Conservation (phyloP, 1,139 yeast genomes). For the Candida buenavistaensis region DNA sequence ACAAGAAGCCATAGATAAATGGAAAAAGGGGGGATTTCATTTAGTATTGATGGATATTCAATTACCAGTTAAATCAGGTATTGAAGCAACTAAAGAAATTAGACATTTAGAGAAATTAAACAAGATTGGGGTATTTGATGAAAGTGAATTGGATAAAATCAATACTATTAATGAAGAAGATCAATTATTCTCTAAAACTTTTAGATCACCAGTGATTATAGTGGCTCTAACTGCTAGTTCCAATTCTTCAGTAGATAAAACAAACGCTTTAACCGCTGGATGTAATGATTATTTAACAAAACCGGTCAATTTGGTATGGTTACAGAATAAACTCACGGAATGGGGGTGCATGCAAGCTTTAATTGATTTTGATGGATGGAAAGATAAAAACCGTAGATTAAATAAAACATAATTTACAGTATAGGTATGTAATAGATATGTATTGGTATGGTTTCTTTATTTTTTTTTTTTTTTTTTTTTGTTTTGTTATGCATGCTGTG, state of each 20-base stretch:
- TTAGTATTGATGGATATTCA: conserved; percentile 56
- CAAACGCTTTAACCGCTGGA: conserved; percentile 93
- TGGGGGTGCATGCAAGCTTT: conserved; percentile 99
- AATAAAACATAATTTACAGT: conserved; percentile 6
- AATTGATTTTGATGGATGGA: conserved; percentile 96
- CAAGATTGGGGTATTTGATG: conserved; percentile 77
- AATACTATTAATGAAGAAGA: conserved; percentile 32
- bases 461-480: not conserved
- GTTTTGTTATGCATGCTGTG: not conserved
- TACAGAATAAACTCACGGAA: conserved; percentile 89
- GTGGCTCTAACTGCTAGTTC: conserved; percentile 95
- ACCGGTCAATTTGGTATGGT: conserved; percentile 93
- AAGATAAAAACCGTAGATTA: conserved; percentile 28
- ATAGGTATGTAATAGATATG: no score
- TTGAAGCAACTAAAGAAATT: conserved; percentile 44
- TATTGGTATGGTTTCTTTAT: not conserved
- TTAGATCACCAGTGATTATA: conserved; percentile 89
- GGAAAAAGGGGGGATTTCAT: conserved; percentile 43
- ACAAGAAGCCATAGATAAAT: conserved; percentile 46
- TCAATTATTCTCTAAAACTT: conserved; percentile 55
- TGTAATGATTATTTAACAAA: conserved; percentile 97
- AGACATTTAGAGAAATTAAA: conserved; percentile 79
- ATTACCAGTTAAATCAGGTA: conserved; percentile 56
- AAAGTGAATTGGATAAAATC: conserved; percentile 32
- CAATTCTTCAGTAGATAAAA: conserved; percentile 75